These are phyloP conservation scores for Venturia asperata DNA, from an alignment of 2,329 filamentous ascomycete genomes.

Conservation along the genomic window DNA sequence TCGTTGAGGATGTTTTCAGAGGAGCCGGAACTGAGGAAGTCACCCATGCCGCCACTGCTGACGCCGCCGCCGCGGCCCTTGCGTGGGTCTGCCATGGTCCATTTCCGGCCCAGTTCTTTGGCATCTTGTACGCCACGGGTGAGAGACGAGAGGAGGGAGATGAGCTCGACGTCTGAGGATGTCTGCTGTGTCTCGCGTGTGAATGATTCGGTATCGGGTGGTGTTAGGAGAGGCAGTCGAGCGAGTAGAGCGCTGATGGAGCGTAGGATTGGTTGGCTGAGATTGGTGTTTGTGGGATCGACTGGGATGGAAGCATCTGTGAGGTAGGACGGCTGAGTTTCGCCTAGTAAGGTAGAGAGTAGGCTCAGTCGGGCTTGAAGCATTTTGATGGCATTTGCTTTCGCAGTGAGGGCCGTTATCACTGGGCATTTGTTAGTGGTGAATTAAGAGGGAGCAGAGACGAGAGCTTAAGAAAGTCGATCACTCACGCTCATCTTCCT, in stretches of 20 bases:
- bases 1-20: not conserved
- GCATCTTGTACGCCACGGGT: slow-evolving; percentile 14
- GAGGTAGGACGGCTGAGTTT: slow-evolving; percentile 59
- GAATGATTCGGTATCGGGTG: slow-evolving; percentile 48
- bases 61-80: slow-evolving; percentile 14
- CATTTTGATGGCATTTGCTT: slow-evolving; percentile 90
- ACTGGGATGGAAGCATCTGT: slow-evolving; percentile 39
- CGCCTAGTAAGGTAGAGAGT: slow-evolving; percentile 62
- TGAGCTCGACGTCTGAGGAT: slow-evolving; percentile 18
- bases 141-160: slow-evolving; percentile 17
- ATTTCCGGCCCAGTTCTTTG: slow-evolving; percentile 16
- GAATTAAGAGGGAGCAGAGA: not conserved
- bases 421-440: slow-evolving; percentile 34
- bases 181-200: slow-evolving; percentile 17
- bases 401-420: slow-evolving; percentile 67
- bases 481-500: slow-evolving; percentile 56
- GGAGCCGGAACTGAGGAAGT: not conserved
- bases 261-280: slow-evolving; percentile 67
- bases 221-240: slow-evolving; percentile 73
- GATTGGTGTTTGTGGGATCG: slow-evolving; percentile 27
- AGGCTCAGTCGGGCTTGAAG: slow-evolving; percentile 57
- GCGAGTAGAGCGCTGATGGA: slow-evolving; percentile 81
- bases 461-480: not conserved
- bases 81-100: slow-evolving; percentile 15
- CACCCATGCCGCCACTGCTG: not conserved